Conservation (phyloP, 345 rosid genomes). For the Passiflora organensis region DNA sequence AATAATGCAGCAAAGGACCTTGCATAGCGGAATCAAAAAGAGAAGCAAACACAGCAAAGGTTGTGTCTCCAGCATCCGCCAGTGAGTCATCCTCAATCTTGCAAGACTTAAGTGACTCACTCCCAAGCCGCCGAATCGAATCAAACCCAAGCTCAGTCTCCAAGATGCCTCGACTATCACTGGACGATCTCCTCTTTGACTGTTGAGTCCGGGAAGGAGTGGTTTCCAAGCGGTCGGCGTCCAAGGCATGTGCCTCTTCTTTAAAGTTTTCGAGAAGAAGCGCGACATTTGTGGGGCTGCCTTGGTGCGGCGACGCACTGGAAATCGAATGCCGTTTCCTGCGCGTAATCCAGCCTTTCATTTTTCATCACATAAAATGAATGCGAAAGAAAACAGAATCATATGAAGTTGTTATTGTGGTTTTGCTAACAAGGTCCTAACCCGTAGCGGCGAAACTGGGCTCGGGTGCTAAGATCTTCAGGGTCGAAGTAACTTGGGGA, state of each 20-base stretch:
- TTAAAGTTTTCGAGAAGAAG: slow-evolving; percentile 91
- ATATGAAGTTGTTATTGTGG: not conserved
- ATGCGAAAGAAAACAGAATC: not conserved
- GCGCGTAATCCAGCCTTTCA: slow-evolving; percentile 12
- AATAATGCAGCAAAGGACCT: slow-evolving; percentile 38
- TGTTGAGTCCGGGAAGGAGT: slow-evolving; percentile 35
- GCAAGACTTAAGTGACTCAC: slow-evolving; percentile 64
- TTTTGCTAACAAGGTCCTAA: slow-evolving; percentile 12
- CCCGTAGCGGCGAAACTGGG: slow-evolving; percentile 91
- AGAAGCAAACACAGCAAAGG: slow-evolving; percentile 72
- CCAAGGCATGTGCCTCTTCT: slow-evolving; percentile 66
- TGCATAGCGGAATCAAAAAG: slow-evolving; percentile 83
- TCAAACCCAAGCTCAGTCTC: slow-evolving; percentile 40
- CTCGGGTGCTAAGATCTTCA: slow-evolving; percentile 55
- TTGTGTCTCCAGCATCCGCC: slow-evolving; percentile 62
- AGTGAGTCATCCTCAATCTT: slow-evolving; percentile 76
- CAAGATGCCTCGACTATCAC: slow-evolving; percentile 32
- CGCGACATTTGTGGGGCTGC: slow-evolving; percentile 84
- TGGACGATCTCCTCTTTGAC: slow-evolving; percentile 43
- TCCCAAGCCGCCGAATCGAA: slow-evolving; percentile 44
- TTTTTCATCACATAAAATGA: no score
- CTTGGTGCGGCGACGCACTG: slow-evolving; percentile 50
- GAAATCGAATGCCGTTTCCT: slow-evolving; percentile 71
- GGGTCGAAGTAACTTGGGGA: slow-evolving; percentile 74
- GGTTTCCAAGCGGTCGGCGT: slow-evolving; percentile 42